These are phyloP conservation scores for Dalechampia spathulata DNA, from an alignment of 441 rosid species.

Conservation along the genomic window DNA sequence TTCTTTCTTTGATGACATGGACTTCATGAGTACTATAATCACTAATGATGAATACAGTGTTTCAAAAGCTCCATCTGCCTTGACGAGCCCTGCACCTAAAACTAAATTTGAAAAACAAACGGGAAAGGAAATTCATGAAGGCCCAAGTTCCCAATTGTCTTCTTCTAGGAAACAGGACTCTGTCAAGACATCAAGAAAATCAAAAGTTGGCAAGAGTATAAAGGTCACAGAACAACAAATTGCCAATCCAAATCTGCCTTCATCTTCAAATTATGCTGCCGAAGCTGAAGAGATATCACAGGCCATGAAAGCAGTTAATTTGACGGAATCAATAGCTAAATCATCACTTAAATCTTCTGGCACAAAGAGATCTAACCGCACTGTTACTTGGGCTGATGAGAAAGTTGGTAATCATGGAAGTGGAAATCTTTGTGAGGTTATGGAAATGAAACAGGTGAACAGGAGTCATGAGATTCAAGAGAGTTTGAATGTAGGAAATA, in stretches of 20 bases:
- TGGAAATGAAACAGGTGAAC: slow-evolving; percentile 26
- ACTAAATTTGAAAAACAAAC: slow-evolving; percentile 20
- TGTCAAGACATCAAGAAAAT: slow-evolving; percentile 21
- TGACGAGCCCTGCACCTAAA: slow-evolving; percentile 20
- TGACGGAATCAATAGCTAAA: slow-evolving; percentile 36
- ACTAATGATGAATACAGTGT: slow-evolving; percentile 47
- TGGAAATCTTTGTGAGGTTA: slow-evolving; percentile 44
- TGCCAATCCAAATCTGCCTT: slow-evolving; percentile 22
- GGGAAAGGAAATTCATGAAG: slow-evolving; percentile 23
- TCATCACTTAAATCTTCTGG: slow-evolving; percentile 62
- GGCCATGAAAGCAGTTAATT: slow-evolving; percentile 23
- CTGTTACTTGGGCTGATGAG: slow-evolving; percentile 80
- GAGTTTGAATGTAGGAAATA: slow-evolving; percentile 23
- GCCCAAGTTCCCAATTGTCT: slow-evolving; percentile 27
- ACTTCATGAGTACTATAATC: slow-evolving; percentile 57
- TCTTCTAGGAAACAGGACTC: slow-evolving; percentile 20
- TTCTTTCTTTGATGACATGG: slow-evolving; percentile 40
- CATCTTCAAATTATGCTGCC: slow-evolving; percentile 21
- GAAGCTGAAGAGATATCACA: slow-evolving; percentile 22
- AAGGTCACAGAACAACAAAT: slow-evolving; percentile 17
- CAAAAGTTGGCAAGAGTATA: slow-evolving; percentile 20
- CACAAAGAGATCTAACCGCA: slow-evolving; percentile 38
- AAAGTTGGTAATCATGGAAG: slow-evolving; percentile 27
- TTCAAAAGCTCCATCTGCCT: slow-evolving; percentile 42
- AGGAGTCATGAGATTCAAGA: slow-evolving; percentile 15